A percentile compares a stretch with the other conserved stretches of the same genome.
These are phyloP conservation scores for Colletotrichum sp. DNA, from an alignment of 2,329 filamentous ascomycete genomes.

Conservation along the genomic window DNA sequence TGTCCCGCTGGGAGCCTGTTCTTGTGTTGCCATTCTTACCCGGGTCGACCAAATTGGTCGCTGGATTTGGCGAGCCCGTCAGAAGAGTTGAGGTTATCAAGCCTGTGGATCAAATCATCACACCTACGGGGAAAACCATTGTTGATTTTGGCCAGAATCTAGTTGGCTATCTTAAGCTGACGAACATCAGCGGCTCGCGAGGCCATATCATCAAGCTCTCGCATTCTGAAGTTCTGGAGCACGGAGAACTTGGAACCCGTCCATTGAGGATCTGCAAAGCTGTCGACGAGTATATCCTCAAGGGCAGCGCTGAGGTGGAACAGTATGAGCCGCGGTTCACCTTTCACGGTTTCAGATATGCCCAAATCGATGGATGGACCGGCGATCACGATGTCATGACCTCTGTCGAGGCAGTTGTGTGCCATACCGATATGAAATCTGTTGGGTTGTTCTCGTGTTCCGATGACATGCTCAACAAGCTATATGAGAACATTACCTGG, in stretches of 20 bases:
- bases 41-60: background rate
- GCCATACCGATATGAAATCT: conserved; percentile 14
- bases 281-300: conserved; percentile 35
- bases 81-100: conserved; percentile 31
- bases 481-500: conserved; percentile 10
- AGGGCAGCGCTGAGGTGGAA: conserved; percentile 22
- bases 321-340: conserved; percentile 52
- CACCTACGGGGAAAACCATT: conserved; percentile 39
- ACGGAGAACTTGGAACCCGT: conserved; percentile 41
- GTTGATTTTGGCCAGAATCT: conserved; percentile 52
- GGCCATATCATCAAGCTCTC: conserved; percentile 33
- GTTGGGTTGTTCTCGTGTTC: conserved; percentile 7
- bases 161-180: conserved; percentile 37
- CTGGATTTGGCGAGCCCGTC: conserved; percentile 11
- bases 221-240: conserved; percentile 48
- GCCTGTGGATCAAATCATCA: conserved; percentile 31
- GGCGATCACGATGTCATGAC: conserved; percentile 27
- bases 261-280: conserved; percentile 42
- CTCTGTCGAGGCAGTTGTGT: conserved; percentile 3
- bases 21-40: background rate
- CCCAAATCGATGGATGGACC: conserved; percentile 44
- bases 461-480: conserved; percentile 1
- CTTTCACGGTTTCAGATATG: conserved; percentile 57
- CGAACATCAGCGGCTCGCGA: conserved; percentile 20
- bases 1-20: background rate